Evolutionary conservation across 257 asterid genomes (phyloP).

Genomic region (Ballota nigra): DNA sequence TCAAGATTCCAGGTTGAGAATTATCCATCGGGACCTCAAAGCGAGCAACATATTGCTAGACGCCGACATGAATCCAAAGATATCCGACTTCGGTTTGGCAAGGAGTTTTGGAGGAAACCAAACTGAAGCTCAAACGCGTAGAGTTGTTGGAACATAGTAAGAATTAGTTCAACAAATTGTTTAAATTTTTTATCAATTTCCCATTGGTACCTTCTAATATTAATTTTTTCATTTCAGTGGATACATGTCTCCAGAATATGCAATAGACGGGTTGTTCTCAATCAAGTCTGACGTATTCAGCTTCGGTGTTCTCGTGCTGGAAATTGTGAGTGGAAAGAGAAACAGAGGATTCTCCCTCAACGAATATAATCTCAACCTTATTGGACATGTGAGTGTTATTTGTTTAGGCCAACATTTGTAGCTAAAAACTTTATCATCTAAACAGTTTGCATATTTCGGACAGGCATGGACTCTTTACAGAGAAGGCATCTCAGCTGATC

Average conservation of each 20-base stretch:
- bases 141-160: background rate
- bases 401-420: background rate
- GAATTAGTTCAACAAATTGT: background rate
- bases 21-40: background rate
- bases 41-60: background rate
- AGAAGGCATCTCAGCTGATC: conserved; percentile 5
- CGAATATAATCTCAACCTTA: background rate
- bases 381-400: conserved; percentile 4
- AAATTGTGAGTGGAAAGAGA: conserved; percentile 5
- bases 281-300: background rate
- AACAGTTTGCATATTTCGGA: background rate
- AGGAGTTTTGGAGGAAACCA: background rate
- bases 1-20: conserved; percentile 2
- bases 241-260: conserved; percentile 12
- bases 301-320: background rate
- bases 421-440: background rate
- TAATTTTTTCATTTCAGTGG: background rate
- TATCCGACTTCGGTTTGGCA: background rate
- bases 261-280: background rate
- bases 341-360: conserved; percentile 6
- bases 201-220: background rate
- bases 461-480: conserved; percentile 25
- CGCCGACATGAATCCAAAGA: background rate
- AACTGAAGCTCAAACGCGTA: background rate
- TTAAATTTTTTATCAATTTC: too few relatives aligned